These are phyloP conservation scores for Penicillium malachiteum DNA, from an alignment of 495 filamentous ascomycete genomes.

Conservation along the genomic window DNA sequence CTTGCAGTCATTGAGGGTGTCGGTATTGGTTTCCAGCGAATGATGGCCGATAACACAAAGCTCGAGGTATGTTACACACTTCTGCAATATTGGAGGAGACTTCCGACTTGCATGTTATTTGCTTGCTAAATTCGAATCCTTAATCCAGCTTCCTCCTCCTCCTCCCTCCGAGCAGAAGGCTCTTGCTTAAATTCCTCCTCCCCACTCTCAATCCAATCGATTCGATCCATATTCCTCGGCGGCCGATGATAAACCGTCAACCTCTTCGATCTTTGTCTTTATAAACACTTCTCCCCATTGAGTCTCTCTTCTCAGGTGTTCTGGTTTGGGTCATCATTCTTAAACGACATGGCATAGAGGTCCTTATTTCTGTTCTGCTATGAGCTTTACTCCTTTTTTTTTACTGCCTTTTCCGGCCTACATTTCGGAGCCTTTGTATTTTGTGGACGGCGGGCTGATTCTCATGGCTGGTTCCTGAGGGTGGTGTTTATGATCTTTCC, in stretches of 20 bases:
- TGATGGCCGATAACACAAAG: conserved; percentile 90
- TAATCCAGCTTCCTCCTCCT: conserved; percentile 41
- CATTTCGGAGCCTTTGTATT: conserved; percentile 33
- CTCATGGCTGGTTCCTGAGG: conserved; percentile 20
- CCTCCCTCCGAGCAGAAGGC: conserved; percentile 44
- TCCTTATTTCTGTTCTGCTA: conserved; percentile 29
- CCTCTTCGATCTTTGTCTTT: conserved; percentile 25
- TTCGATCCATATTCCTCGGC: conserved; percentile 13
- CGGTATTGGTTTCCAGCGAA: conserved; percentile 93
- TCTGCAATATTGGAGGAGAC: not conserved
- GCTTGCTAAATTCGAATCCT: not conserved
- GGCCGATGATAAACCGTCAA: conserved; percentile 3
- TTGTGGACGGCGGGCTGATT: conserved; percentile 33
- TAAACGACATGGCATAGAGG: conserved; percentile 47
- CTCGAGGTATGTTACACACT: conserved; percentile 58
- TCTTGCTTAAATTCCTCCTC: conserved; percentile 32
- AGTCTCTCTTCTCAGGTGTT: conserved; percentile 51
- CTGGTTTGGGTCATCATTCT: conserved; percentile 36
- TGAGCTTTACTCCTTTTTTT: conserved; percentile 16
- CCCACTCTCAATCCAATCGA: conserved; percentile 6
- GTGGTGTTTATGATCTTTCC: conserved; percentile 18
- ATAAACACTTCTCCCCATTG: conserved; percentile 31
- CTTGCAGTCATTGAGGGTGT: conserved; percentile 97
- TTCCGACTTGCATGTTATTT: not conserved
- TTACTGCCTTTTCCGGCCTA: conserved; percentile 18